phyloP scores from a whole-genome alignment of 257 asterid species.

The Fraxinus excelsior region DNA sequence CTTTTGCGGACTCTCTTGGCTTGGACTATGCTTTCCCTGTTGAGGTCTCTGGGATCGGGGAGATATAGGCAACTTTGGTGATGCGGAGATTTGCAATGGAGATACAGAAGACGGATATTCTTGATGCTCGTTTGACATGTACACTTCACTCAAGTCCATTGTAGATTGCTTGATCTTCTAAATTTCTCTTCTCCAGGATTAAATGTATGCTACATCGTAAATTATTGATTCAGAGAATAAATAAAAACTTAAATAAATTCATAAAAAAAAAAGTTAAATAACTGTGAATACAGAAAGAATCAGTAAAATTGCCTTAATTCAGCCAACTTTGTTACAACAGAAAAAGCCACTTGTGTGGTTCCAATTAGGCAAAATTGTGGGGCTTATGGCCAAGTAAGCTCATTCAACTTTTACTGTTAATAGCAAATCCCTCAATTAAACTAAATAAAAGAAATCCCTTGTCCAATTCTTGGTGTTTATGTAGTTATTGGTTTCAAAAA shows the following conservation, averaged over 20 bases:
- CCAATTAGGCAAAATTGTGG: background rate
- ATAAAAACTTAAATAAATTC: too few relatives aligned
- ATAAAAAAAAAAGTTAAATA: too few relatives aligned
- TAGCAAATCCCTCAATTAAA: too few relatives aligned
- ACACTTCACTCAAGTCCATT: constrained; percentile 46
- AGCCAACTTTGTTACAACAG: background rate
- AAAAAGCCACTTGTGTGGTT: background rate
- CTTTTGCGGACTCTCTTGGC: constrained; percentile 37
- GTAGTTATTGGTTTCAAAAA: too few relatives aligned
- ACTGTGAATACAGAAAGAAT: background rate
- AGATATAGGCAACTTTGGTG: constrained; percentile 58
- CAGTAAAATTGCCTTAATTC: constrained; percentile 1
- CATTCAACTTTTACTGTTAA: background rate
- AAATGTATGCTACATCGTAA: too few relatives aligned
- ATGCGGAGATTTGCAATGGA: constrained; percentile 39
- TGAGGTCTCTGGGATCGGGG: constrained; percentile 48
- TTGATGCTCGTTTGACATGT: constrained; percentile 57
- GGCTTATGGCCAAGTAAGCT: background rate
- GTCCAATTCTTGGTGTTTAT: too few relatives aligned
- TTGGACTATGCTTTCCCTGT: constrained; percentile 28
- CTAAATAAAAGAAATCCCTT: too few relatives aligned
- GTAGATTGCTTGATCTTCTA: constrained; percentile 2
- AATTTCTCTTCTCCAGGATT: too few relatives aligned
- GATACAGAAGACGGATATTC: constrained; percentile 60
- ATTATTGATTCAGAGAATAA: too few relatives aligned